These are phyloP conservation scores for Xylariaceae sp. DNA, from an alignment of 2,329 filamentous ascomycete genomes.

Conservation along the genomic window DNA sequence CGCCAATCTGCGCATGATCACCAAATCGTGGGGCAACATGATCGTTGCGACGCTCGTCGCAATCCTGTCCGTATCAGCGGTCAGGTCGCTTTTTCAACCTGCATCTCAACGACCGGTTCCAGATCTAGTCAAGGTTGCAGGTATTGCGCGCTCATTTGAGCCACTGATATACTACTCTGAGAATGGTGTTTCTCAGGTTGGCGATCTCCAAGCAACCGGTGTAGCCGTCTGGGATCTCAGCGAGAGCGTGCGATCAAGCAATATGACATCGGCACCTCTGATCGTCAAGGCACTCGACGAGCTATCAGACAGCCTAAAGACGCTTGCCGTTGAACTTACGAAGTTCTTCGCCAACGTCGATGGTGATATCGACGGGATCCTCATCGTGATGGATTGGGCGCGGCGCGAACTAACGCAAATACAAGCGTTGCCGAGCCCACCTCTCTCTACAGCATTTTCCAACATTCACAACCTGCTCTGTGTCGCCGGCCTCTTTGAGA, in stretches of 20 bases:
- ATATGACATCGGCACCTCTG: constrained; percentile 85
- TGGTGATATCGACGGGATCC: constrained; percentile 86
- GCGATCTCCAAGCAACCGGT: constrained; percentile 86
- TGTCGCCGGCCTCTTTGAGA: constrained; percentile 62
- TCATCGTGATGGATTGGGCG: constrained; percentile 96
- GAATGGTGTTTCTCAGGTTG: constrained; percentile 82
- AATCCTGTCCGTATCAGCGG: constrained; percentile 65
- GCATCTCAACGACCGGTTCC: constrained; percentile 69
- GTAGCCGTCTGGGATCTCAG: constrained; percentile 94
- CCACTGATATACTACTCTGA: constrained; percentile 95
- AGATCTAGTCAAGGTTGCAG: constrained; percentile 88
- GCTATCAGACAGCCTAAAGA: constrained; percentile 82
- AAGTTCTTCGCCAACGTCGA: constrained; percentile 94
- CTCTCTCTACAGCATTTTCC: constrained; percentile 73
- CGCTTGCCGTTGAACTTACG: constrained; percentile 81
- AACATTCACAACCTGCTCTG: constrained; percentile 81
- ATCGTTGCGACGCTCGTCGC: constrained; percentile 63
- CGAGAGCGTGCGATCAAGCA: constrained; percentile 84
- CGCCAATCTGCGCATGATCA: constrained; percentile 61
- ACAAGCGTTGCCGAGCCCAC: constrained; percentile 61
- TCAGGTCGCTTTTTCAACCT: constrained; percentile 71
- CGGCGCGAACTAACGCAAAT: constrained; percentile 79
- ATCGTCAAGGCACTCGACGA: constrained; percentile 87
- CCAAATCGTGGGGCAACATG: constrained; percentile 70
- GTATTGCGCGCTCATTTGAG: constrained; percentile 88